A percentile compares a stretch with the other conserved stretches of the same genome.
Conservation (phyloP, 352 stramenopile genomes). For the Blastocystis sp. region DNA sequence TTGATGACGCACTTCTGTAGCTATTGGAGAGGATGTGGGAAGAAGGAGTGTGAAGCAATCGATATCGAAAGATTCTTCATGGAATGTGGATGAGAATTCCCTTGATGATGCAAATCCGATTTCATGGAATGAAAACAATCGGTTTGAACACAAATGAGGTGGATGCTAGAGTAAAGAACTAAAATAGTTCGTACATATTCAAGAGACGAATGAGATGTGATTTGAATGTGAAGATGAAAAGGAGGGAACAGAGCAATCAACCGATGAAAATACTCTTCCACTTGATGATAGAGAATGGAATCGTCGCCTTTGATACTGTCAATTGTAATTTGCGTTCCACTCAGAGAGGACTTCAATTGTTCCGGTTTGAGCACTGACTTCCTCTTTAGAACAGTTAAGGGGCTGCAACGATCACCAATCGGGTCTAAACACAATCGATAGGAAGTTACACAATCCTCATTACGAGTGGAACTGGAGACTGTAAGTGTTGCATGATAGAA, state of each 20-base stretch:
- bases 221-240: not conserved
- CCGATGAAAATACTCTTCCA: not conserved
- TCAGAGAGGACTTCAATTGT: not conserved
- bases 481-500: not conserved
- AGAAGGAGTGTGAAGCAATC: not conserved
- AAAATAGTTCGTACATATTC: not conserved
- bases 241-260: not conserved
- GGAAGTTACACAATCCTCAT: not conserved
- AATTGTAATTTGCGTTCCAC: slow-evolving; percentile 18
- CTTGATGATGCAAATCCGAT: not conserved
- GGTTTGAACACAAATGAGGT: not conserved
- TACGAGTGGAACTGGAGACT: slow-evolving; percentile 6
- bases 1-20: not conserved
- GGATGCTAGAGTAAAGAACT: not conserved
- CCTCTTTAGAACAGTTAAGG: not conserved
- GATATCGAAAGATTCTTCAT: not conserved
- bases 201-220: not conserved
- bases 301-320: not conserved
- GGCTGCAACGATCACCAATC: not conserved
- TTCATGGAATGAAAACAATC: not conserved
- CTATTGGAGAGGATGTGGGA: not conserved
- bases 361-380: not conserved
- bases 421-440: not conserved
- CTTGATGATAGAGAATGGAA: not conserved
- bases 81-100: not conserved